phyloP scores from a whole-genome alignment of 768 basidiomycete species.

The Psilocybe cyanescens region DNA sequence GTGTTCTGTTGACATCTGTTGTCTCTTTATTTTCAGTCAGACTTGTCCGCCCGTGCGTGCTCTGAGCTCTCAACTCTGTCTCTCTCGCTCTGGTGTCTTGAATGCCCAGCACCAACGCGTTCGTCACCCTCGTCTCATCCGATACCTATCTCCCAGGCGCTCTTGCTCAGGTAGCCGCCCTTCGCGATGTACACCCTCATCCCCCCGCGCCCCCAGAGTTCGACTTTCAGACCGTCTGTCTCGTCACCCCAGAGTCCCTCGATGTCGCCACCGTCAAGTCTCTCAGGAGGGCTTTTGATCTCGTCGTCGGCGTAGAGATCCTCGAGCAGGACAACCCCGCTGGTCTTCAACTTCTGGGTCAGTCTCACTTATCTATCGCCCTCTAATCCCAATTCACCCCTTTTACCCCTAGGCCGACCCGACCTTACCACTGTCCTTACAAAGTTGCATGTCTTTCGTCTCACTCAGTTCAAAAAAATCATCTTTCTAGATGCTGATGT shows the following conservation, averaged over 20 bases:
- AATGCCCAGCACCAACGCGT: conserved; percentile 76
- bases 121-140: conserved; percentile 92
- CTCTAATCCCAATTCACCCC: conserved; percentile 15
- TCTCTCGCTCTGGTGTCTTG: conserved; percentile 27
- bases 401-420: conserved; percentile 72
- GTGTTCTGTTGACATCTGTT: conserved; percentile 34
- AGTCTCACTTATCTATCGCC: conserved; percentile 30
- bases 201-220: conserved; percentile 62
- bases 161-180: conserved; percentile 82
- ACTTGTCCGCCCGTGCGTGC: conserved; percentile 7
- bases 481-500: conserved; percentile 94
- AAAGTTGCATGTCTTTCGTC: conserved; percentile 94
- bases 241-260: conserved; percentile 94
- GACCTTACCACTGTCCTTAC: conserved; percentile 95
- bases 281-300: conserved; percentile 78
- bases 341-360: conserved; percentile 84
- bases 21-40: conserved; percentile 23
- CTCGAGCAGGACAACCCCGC: conserved; percentile 71
- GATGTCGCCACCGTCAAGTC: conserved; percentile 80
- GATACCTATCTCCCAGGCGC: conserved; percentile 94
- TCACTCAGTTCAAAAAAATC: conserved; percentile 83
- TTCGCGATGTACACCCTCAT: conserved; percentile 76
- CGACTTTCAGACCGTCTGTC: conserved; percentile 81
- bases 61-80: background rate
- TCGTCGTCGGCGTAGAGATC: conserved; percentile 91